These are phyloP conservation scores for Neurospora sp. DNA, from an alignment of 495 filamentous ascomycete species.

Conservation along the genomic window DNA sequence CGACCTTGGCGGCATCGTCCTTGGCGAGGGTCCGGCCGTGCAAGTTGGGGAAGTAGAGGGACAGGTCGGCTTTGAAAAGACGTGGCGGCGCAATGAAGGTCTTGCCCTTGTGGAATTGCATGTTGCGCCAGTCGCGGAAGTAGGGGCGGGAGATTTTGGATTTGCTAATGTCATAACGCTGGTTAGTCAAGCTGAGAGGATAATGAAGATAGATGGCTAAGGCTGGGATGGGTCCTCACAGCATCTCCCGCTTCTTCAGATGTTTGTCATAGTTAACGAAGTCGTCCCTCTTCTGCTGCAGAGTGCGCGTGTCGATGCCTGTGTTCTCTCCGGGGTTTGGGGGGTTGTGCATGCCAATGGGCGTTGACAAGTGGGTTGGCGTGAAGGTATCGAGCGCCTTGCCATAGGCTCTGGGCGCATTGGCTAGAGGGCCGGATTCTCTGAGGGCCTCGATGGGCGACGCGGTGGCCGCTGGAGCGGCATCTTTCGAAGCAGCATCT, in stretches of 20 bases:
- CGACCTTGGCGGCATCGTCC: slow-evolving; percentile 18
- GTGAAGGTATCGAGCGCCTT: slow-evolving; percentile 49
- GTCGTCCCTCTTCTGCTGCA: slow-evolving; percentile 63
- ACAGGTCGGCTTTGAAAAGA: slow-evolving; percentile 61
- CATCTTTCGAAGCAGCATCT: neutral
- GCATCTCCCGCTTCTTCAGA: slow-evolving; percentile 53
- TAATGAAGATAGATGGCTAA: neutral
- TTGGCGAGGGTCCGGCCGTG: slow-evolving; percentile 60
- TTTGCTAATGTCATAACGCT: slow-evolving; percentile 23
- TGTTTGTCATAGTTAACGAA: slow-evolving; percentile 81
- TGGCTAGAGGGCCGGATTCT: slow-evolving; percentile 26
- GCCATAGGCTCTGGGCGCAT: slow-evolving; percentile 44
- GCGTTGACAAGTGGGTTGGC: slow-evolving; percentile 61
- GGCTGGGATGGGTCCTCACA: slow-evolving; percentile 42
- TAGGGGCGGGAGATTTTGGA: slow-evolving; percentile 66
- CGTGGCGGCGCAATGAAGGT: slow-evolving; percentile 70
- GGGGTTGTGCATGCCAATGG: slow-evolving; percentile 67
- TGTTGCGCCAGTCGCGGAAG: slow-evolving; percentile 83
- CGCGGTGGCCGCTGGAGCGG: neutral
- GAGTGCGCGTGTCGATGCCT: slow-evolving; percentile 57
- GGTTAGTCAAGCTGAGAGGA: neutral
- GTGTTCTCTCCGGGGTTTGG: slow-evolving; percentile 71
- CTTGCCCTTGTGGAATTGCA: slow-evolving; percentile 76
- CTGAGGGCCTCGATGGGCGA: slow-evolving; percentile 1
- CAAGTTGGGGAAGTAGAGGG: slow-evolving; percentile 92